Percentiles rank a stretch among this genome's conserved stretches.
Evolutionary conservation across 495 filamentous ascomycete genomes (phyloP).

Genomic region (Pyrenula massariospora): DNA sequence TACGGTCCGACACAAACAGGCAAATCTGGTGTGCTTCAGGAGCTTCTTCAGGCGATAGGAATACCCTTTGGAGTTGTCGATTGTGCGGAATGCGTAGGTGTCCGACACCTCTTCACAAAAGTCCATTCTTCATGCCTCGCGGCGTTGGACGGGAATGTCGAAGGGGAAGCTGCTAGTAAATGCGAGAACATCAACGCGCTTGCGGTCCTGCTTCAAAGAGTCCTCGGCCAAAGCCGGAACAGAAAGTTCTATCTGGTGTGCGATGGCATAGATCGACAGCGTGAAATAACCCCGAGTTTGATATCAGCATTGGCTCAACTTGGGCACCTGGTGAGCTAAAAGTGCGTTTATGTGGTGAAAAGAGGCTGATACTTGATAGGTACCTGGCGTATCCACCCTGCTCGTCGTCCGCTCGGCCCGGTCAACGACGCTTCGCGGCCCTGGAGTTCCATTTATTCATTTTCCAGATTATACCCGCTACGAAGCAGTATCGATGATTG

Average conservation of each 20-base stretch:
- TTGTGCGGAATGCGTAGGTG: conserved; percentile 79
- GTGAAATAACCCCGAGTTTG: conserved; percentile 68
- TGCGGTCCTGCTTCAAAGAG: conserved; percentile 50
- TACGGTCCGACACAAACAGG: conserved; percentile 90
- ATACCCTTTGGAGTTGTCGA: conserved; percentile 61
- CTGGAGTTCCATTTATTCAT: conserved; percentile 65
- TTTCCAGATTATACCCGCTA: conserved; percentile 78
- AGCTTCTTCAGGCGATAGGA: conserved; percentile 42
- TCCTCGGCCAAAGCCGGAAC: conserved; percentile 23
- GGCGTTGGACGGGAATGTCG: conserved; percentile 21
- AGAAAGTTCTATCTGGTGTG: conserved; percentile 69
- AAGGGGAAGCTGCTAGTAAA: conserved; percentile 34
- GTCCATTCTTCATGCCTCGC: conserved; percentile 28
- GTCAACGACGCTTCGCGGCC: conserved; percentile 56
- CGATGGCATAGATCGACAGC: conserved; percentile 81
- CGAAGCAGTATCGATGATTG: conserved; percentile 64
- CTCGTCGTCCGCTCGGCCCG: conserved; percentile 66
- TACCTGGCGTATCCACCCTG: conserved; percentile 66
- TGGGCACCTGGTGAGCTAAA: conserved; percentile 55
- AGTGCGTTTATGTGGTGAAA: neutral
- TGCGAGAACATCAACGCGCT: conserved; percentile 73
- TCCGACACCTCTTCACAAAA: conserved; percentile 68
- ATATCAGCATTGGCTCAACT: conserved; percentile 72
- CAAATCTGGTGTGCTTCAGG: conserved; percentile 59
- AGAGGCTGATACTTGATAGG: conserved; percentile 33